A percentile compares a stretch with the other conserved stretches of the same genome.
Conservation (phyloP, 2,329 filamentous ascomycete species). For the Fusarium cicatricum region DNA sequence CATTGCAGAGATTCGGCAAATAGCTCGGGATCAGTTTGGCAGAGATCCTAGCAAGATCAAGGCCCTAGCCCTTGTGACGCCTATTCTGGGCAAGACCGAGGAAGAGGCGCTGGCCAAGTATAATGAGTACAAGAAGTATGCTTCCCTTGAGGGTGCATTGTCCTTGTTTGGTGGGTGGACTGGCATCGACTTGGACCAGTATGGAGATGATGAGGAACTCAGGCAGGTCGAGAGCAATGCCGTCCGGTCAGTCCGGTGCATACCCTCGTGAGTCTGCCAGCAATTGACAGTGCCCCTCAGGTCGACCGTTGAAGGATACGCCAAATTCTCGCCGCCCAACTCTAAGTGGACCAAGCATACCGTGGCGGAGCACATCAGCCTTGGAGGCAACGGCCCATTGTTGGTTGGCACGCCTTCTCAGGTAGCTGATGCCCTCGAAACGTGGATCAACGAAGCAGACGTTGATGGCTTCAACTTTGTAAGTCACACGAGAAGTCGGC, state of each 20-base stretch:
- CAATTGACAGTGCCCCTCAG: constrained; percentile 38
- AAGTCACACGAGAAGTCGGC: constrained; percentile 39
- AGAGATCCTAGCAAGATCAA: constrained; percentile 70
- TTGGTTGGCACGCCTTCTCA: constrained; percentile 70
- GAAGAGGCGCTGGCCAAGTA: constrained; percentile 73
- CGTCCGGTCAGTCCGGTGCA: constrained; percentile 50
- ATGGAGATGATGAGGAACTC: constrained; percentile 71
- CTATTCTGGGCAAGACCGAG: constrained; percentile 70
- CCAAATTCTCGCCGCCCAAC: constrained; percentile 64
- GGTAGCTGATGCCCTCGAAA: constrained; percentile 73
- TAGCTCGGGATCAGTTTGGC: constrained; percentile 61
- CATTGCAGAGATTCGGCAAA: constrained; percentile 68
- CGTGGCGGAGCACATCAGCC: constrained; percentile 71
- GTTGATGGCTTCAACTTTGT: constrained; percentile 80
- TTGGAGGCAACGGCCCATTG: constrained; percentile 72
- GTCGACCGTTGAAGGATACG: constrained; percentile 63
- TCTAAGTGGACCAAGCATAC: constrained; percentile 77
- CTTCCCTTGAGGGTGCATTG: constrained; percentile 68
- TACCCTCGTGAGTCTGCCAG: not conserved
- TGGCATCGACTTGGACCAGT: constrained; percentile 63
- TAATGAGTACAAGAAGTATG: constrained; percentile 67
- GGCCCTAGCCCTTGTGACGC: constrained; percentile 71
- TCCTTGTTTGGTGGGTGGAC: constrained; percentile 80
- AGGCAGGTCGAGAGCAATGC: constrained; percentile 69
- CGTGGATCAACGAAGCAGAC: constrained; percentile 73